These are phyloP conservation scores for Cyclanthera cordifolia DNA, from an alignment of 306 rosid species.

Conservation along the genomic window DNA sequence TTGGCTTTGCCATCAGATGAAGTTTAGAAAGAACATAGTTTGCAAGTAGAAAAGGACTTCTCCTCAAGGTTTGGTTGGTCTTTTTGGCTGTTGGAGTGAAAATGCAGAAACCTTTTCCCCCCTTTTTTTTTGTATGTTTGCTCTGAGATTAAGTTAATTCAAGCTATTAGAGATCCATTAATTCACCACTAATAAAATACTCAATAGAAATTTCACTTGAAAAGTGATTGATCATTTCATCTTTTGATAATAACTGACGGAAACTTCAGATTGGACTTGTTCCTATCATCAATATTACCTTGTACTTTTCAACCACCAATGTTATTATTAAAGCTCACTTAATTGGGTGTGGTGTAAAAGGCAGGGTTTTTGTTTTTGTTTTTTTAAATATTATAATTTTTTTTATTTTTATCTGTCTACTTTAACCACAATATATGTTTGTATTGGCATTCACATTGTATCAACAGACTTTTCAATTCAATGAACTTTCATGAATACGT, in stretches of 20 bases:
- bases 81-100: slow-evolving; percentile 60
- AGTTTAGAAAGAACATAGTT: slow-evolving; percentile 48
- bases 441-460: too few species aligned
- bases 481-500: too few species aligned
- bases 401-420: too few species aligned
- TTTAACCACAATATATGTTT: too few species aligned
- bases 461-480: too few species aligned
- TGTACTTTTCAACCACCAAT: slow-evolving; percentile 7
- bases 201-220: not conserved
- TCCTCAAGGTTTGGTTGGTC: slow-evolving; percentile 29
- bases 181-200: not conserved
- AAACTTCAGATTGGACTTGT: slow-evolving; percentile 6
- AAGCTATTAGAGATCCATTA: slow-evolving; percentile 4
- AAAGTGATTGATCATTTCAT: slow-evolving; percentile 13
- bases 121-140: slow-evolving; percentile 1
- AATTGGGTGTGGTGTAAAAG: not conserved
- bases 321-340: slow-evolving; percentile 1
- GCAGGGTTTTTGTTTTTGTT: not conserved
- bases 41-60: slow-evolving; percentile 60
- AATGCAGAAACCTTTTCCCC: slow-evolving; percentile 38
- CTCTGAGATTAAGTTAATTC: slow-evolving; percentile 10
- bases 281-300: not conserved
- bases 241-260: not conserved
- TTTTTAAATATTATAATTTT: too few species aligned
- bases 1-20: slow-evolving; percentile 88